Percentiles rank a stretch among this genome's conserved stretches.
phyloP scores from a whole-genome alignment of 192 early-diverging fungal species.

The Entrophospora sp. region DNA sequence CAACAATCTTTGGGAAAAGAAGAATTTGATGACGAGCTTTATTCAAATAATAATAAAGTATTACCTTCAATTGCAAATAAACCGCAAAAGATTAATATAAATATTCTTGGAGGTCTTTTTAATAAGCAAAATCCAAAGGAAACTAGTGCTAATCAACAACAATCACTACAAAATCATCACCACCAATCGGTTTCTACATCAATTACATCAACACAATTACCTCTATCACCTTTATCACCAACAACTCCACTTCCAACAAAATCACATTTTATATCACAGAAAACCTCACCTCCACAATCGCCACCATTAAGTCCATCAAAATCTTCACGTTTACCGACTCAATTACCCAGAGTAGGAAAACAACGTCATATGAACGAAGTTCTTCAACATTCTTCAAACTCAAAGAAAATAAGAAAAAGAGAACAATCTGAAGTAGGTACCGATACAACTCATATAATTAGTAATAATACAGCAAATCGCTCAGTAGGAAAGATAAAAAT shows the following conservation, averaged over 20 bases:
- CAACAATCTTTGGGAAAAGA: not conserved
- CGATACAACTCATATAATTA: too few relatives aligned
- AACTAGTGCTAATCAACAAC: not conserved
- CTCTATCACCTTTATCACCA: not conserved
- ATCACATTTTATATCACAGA: too few relatives aligned
- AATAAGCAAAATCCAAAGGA: slow-evolving; percentile 10
- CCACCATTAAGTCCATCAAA: slow-evolving; percentile 10
- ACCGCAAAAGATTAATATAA: not conserved
- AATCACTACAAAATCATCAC: not conserved
- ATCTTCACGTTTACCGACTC: not conserved
- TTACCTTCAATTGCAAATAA: not conserved
- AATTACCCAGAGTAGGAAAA: not conserved
- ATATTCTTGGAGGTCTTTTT: slow-evolving; percentile 10
- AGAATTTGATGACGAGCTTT: not conserved
- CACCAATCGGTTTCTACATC: not conserved
- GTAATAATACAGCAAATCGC: too few relatives aligned
- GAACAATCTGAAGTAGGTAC: slow-evolving; percentile 13
- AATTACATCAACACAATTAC: not conserved
- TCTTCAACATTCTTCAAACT: not conserved
- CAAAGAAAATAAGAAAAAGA: slow-evolving; percentile 15
- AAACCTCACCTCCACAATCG: slow-evolving; percentile 10
- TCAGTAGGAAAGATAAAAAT: not conserved
- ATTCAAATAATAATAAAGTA: not conserved
- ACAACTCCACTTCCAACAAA: not conserved
- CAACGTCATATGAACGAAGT: not conserved